Conservation (phyloP, 441 rosid genomes). For the Populus hybrid region DNA sequence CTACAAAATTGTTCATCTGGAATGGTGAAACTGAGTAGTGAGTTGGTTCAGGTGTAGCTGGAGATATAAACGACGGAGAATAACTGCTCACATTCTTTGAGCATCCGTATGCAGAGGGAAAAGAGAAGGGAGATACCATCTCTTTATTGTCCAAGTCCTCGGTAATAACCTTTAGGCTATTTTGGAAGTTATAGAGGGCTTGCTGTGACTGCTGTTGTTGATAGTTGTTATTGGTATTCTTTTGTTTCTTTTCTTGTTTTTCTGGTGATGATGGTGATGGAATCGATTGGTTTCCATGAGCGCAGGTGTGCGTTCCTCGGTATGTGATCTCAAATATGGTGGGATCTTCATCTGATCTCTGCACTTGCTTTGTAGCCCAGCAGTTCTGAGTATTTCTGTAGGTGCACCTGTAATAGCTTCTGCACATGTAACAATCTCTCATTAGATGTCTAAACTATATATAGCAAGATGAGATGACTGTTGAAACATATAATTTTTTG, state of each 20-base stretch:
- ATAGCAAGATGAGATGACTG: background rate
- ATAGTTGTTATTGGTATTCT: slow-evolving; percentile 20
- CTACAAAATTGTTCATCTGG: slow-evolving; percentile 36
- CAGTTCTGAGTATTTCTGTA: slow-evolving; percentile 70
- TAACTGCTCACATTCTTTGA: slow-evolving; percentile 24
- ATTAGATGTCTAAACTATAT: background rate
- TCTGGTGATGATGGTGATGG: slow-evolving; percentile 26
- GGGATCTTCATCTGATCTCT: slow-evolving; percentile 72
- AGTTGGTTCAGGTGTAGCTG: slow-evolving; percentile 47
- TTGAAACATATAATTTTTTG: no score
- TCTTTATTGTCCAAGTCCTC: slow-evolving; percentile 48
- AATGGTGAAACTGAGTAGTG: slow-evolving; percentile 40
- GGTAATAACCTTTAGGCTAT: slow-evolving; percentile 49
- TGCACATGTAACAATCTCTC: slow-evolving; percentile 24
- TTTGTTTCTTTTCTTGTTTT: slow-evolving; percentile 34
- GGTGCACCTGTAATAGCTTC: slow-evolving; percentile 91
- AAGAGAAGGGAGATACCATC: slow-evolving; percentile 45
- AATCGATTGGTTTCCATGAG: slow-evolving; percentile 33
- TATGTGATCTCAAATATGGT: slow-evolving; percentile 60
- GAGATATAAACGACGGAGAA: slow-evolving; percentile 43
- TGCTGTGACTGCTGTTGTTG: slow-evolving; percentile 41
- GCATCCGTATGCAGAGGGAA: slow-evolving; percentile 50
- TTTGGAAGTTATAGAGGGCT: slow-evolving; percentile 40
- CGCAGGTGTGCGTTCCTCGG: slow-evolving; percentile 75
- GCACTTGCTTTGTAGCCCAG: slow-evolving; percentile 89